phyloP scores from a whole-genome alignment of 139 green algal genomes.

The Picochlorum sp. region DNA sequence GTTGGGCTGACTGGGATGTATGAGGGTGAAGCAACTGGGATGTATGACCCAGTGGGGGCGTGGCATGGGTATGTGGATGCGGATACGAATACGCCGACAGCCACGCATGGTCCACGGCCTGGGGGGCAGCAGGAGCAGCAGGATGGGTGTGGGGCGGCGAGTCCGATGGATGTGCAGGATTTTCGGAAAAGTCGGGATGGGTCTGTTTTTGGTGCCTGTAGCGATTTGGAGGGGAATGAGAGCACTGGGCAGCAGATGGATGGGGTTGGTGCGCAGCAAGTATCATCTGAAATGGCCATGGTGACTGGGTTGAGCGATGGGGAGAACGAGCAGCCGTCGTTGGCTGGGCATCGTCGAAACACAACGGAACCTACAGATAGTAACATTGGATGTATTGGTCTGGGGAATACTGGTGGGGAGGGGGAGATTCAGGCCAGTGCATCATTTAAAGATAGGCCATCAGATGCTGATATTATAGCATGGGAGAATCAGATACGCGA shows the following conservation, averaged over 20 bases:
- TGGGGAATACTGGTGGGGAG: background rate
- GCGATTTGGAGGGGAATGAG: constrained; percentile 4
- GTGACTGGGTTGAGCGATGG: constrained; percentile 9
- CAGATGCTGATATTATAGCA: constrained; percentile 45
- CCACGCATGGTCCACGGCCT: background rate
- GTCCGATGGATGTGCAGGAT: constrained; percentile 6
- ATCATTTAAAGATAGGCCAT: constrained; percentile 17
- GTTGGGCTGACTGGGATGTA: constrained; percentile 7
- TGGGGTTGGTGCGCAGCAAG: background rate
- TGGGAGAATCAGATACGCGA: constrained; percentile 33
- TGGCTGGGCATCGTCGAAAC: background rate
- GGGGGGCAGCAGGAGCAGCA: background rate
- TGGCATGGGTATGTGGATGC: background rate
- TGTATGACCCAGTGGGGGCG: background rate
- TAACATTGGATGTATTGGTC: constrained; percentile 7
- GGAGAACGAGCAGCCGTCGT: constrained; percentile 2
- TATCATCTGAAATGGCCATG: constrained; percentile 31
- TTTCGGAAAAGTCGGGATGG: background rate
- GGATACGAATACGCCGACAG: background rate
- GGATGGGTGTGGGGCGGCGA: background rate
- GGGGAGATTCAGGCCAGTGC: background rate
- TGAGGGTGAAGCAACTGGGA: constrained; percentile 24
- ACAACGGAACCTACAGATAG: constrained; percentile 8
- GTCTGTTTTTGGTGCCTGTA: background rate
- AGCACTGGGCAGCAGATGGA: background rate